These are phyloP conservation scores for Candida sanyaensis DNA, from an alignment of 1,139 yeast genomes.

Conservation along the genomic window DNA sequence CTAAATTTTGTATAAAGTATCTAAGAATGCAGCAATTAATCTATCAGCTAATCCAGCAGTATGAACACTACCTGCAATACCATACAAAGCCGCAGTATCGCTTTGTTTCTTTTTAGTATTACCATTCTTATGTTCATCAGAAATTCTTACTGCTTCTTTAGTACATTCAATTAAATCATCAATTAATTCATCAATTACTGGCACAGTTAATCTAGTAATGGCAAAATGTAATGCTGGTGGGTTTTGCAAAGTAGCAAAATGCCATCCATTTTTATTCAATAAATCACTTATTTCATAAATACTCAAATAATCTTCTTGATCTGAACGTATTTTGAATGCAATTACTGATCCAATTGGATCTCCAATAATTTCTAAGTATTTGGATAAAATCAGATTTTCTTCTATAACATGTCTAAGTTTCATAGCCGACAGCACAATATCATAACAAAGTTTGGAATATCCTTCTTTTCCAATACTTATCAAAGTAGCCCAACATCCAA, in stretches of 20 bases:
- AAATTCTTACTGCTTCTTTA: constrained; percentile 36
- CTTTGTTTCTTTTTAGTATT: constrained; percentile 28
- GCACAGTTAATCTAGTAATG: constrained; percentile 69
- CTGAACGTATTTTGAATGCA: constrained; percentile 58
- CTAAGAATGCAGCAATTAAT: constrained; percentile 77
- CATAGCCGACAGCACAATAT: constrained; percentile 68
- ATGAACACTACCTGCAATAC: constrained; percentile 88
- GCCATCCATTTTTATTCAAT: constrained; percentile 80
- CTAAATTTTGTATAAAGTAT: constrained; percentile 63
- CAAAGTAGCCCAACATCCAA: constrained; percentile 96
- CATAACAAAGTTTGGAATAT: constrained; percentile 63
- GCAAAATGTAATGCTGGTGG: constrained; percentile 95
- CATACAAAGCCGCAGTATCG: constrained; percentile 86
- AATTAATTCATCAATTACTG: constrained; percentile 63
- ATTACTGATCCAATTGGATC: constrained; percentile 84
- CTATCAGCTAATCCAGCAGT: constrained; percentile 86
- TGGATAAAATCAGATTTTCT: constrained; percentile 41
- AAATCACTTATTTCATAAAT: constrained; percentile 77
- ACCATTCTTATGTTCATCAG: constrained; percentile 26
- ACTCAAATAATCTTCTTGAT: constrained; percentile 40
- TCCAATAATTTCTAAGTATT: constrained; percentile 62
- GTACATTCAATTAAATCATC: constrained; percentile 54
- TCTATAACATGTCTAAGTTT: constrained; percentile 52
- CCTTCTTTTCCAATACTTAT: constrained; percentile 79
- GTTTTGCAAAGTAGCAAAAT: constrained; percentile 77